Evolutionary conservation across 139 green algal species (phyloP).

Genomic region (Zygnema cylindricum): DNA sequence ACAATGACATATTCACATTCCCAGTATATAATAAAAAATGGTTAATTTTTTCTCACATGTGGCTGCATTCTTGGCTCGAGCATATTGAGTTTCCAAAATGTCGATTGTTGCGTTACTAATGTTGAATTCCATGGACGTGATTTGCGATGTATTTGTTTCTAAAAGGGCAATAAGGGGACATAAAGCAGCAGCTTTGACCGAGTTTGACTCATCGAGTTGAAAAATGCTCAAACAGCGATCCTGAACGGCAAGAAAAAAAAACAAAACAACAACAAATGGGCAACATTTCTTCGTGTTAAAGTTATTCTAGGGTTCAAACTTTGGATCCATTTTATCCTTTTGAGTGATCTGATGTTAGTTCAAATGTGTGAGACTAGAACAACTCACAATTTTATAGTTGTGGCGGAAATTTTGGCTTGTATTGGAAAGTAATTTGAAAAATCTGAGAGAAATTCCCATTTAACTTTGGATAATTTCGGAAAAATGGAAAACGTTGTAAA

Average conservation of each 20-base stretch:
- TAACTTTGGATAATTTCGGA: too few species aligned
- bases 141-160: not conserved
- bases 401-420: not conserved
- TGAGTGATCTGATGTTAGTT: not conserved
- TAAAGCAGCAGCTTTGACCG: slow-evolving; percentile 12
- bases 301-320: not conserved
- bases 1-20: not conserved
- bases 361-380: not conserved
- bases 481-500: too few species aligned
- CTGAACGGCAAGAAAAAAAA: not conserved
- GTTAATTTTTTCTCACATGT: not conserved
- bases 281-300: not conserved
- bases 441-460: too few species aligned
- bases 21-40: not conserved
- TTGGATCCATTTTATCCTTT: not conserved
- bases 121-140: not conserved
- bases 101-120: not conserved
- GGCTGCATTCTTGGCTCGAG: slow-evolving; percentile 7
- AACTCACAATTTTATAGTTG: not conserved
- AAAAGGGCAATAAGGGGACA: not conserved
- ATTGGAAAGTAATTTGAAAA: too few species aligned
- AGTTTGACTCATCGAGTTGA: not conserved
- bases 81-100: not conserved
- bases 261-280: not conserved
- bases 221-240: slow-evolving; percentile 12